phyloP scores from a whole-genome alignment of 1,139 yeast species.

The Arxiozyma bovina region DNA sequence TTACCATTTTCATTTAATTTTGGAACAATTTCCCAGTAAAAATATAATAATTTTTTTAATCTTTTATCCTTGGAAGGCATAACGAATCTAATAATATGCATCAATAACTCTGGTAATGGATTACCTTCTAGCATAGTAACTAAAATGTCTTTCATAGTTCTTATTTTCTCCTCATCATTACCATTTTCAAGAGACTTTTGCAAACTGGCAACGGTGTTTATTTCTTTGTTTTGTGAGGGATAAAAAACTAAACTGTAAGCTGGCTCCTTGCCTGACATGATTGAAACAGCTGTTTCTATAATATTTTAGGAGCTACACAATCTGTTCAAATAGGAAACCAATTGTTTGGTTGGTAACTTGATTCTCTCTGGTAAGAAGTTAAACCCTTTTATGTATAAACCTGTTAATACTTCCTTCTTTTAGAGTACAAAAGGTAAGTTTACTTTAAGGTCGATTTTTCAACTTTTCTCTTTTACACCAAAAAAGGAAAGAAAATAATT shows the following conservation, averaged over 20 bases:
- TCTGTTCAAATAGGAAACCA: neutral
- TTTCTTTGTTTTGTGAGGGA: constrained; percentile 58
- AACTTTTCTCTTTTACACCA: neutral
- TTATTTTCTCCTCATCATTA: constrained; percentile 77
- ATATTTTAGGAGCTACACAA: neutral
- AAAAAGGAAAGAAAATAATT: neutral
- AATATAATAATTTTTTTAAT: constrained; percentile 83
- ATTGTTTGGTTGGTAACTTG: neutral
- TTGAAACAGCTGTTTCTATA: neutral
- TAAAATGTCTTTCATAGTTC: constrained; percentile 81
- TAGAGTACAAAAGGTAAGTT: too few species aligned
- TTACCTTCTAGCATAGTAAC: constrained; percentile 88
- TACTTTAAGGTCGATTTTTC: neutral
- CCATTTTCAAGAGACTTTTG: constrained; percentile 80
- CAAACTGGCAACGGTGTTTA: constrained; percentile 64
- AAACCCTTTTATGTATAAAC: neutral
- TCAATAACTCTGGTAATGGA: constrained; percentile 85
- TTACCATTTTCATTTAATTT: constrained; percentile 82
- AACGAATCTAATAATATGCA: constrained; percentile 94
- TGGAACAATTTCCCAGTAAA: constrained; percentile 98
- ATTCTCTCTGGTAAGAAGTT: neutral
- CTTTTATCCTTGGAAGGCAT: constrained; percentile 93
- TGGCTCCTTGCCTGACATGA: constrained; percentile 18
- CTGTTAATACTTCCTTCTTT: neutral
- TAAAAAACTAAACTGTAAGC: constrained; percentile 72